Percentiles rank a stretch among this genome's conserved stretches.
phyloP scores from a whole-genome alignment of 192 early-diverging fungal genomes.

The Coemansia aciculifera region DNA sequence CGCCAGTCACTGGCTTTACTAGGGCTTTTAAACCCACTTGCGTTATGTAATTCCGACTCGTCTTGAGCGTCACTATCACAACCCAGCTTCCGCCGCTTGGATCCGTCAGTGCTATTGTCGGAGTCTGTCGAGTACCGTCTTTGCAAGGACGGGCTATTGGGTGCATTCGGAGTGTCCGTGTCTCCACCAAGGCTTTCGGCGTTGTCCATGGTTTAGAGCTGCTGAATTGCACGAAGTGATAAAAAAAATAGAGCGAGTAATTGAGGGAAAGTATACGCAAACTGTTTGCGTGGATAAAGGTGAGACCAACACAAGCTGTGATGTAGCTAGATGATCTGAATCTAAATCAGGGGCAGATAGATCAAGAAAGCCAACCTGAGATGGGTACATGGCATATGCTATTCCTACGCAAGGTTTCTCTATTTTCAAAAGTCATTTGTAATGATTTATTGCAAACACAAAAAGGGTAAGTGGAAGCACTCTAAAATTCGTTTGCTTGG shows the following conservation, averaged over 20 bases:
- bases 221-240: neutral
- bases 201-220: slow-evolving; percentile 1
- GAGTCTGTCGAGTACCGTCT: slow-evolving; percentile 3
- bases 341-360: too few relatives aligned
- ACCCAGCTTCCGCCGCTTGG: slow-evolving; percentile 21
- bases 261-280: neutral
- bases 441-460: neutral
- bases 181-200: neutral
- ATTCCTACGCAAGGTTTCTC: too few relatives aligned
- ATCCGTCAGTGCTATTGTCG: neutral
- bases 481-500: neutral
- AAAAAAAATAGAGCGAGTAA: neutral
- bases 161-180: neutral
- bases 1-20: slow-evolving; percentile 22
- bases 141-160: neutral
- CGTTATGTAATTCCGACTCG: neutral
- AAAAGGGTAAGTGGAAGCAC: neutral
- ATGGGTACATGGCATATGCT: too few relatives aligned
- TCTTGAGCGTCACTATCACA: neutral
- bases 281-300: neutral
- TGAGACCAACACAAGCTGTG: too few relatives aligned
- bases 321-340: too few relatives aligned
- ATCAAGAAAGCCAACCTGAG: too few relatives aligned
- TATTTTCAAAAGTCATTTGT: too few relatives aligned
- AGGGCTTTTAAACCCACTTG: neutral